Conservation (phyloP, 495 filamentous ascomycete genomes). For the Trichoderma reesei region DNA sequence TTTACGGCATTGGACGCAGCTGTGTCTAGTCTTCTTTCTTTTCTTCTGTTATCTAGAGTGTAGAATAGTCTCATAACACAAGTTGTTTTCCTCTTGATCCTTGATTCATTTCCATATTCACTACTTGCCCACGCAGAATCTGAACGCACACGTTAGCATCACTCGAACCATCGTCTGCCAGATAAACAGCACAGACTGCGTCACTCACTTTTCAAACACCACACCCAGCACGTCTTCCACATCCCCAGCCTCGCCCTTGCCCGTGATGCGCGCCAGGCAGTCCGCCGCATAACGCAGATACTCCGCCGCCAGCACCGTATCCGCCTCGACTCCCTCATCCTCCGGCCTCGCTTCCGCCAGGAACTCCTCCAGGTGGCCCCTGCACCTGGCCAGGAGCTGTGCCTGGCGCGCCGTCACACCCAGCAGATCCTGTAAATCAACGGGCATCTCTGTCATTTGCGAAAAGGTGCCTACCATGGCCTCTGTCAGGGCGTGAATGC, state of each 20-base stretch:
- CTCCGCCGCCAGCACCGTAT: conserved; percentile 94
- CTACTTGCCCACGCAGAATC: conserved; percentile 35
- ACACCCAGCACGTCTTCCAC: conserved; percentile 95
- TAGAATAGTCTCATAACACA: conserved; percentile 11
- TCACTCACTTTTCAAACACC: conserved; percentile 83
- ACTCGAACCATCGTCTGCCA: not conserved
- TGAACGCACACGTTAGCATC: conserved; percentile 15
- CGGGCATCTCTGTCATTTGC: conserved; percentile 54
- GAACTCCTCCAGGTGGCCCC: conserved; percentile 60
- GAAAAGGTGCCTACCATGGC: conserved; percentile 59
- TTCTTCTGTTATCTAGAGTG: not conserved
- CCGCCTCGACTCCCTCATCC: conserved; percentile 33
- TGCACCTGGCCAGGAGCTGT: conserved; percentile 64
- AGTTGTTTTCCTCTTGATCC: conserved; percentile 12
- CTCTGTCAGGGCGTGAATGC: conserved; percentile 58
- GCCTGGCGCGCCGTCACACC: conserved; percentile 86
- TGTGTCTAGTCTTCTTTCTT: not conserved
- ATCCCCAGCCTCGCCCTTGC: conserved; percentile 76
- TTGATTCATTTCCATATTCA: conserved; percentile 12
- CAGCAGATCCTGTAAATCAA: conserved; percentile 65
- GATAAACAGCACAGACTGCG: too few species aligned
- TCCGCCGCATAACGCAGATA: conserved; percentile 74
- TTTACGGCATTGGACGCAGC: not conserved
- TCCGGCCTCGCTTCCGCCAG: conserved; percentile 33
- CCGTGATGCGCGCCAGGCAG: conserved; percentile 74